Conservation (phyloP, 2,329 filamentous ascomycete species). For the Intubia oerlemansii region DNA sequence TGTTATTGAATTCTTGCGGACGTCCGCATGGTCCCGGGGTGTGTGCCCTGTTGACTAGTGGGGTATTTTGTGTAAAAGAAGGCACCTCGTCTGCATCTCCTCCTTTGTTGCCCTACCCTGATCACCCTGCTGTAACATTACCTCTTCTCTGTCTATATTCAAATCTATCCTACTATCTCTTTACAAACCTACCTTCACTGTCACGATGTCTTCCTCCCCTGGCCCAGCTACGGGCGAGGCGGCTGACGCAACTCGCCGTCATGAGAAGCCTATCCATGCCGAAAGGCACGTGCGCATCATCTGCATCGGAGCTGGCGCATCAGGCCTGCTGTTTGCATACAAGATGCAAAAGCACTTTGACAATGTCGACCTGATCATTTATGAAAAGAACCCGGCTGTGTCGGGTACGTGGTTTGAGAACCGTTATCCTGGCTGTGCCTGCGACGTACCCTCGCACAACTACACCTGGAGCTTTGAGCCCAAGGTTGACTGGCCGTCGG, state of each 20-base stretch:
- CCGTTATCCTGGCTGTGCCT: constrained; percentile 22
- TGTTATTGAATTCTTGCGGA: too few species aligned
- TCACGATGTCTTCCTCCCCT: too few species aligned
- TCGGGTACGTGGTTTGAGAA: constrained; percentile 32
- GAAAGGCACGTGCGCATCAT: constrained; percentile 12
- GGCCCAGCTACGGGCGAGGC: too few species aligned
- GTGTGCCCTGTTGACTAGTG: too few species aligned
- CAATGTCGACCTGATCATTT: constrained; percentile 17
- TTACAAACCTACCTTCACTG: too few species aligned
- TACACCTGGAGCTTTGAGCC: constrained; percentile 16
- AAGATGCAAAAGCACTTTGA: constrained; percentile 20
- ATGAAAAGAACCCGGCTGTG: constrained; percentile 25
- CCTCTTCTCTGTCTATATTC: too few species aligned
- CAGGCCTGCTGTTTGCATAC: constrained; percentile 24
- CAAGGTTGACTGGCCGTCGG: constrained; percentile 13
- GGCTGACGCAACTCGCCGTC: constrained; percentile 5
- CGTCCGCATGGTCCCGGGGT: too few species aligned
- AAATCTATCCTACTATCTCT: too few species aligned
- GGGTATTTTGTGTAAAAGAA: too few species aligned
- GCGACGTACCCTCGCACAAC: constrained; percentile 28
- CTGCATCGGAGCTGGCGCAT: constrained; percentile 24
- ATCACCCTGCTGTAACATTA: too few species aligned
- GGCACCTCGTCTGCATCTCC: too few species aligned
- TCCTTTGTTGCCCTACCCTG: too few species aligned
- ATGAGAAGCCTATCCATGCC: constrained; percentile 7